Evolutionary conservation across 2,329 filamentous ascomycete species (phyloP).

Genomic region (Rhinocladiella similis): DNA sequence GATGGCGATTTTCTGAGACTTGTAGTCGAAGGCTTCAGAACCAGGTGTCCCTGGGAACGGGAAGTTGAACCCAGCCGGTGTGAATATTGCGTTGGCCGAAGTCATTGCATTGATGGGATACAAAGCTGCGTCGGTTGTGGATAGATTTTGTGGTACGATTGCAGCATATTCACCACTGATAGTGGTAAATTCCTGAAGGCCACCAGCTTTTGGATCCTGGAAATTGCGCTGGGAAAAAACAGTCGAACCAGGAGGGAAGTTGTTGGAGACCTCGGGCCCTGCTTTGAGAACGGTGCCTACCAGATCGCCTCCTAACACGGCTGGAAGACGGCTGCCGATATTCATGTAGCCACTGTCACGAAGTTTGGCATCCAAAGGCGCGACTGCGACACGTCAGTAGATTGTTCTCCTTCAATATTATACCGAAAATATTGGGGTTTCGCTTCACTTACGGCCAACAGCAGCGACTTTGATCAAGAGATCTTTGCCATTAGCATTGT

Average conservation of each 20-base stretch:
- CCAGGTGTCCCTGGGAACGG: slow-evolving; percentile 9
- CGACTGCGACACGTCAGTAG: neutral
- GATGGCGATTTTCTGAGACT: slow-evolving; percentile 17
- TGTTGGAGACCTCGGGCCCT: slow-evolving; percentile 25
- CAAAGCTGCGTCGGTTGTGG: slow-evolving; percentile 37
- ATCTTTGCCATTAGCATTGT: neutral
- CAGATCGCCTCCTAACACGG: slow-evolving; percentile 36
- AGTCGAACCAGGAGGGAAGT: slow-evolving; percentile 32
- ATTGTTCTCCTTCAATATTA: neutral
- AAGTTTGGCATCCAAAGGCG: neutral
- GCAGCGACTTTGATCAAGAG: neutral
- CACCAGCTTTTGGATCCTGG: slow-evolving; percentile 18
- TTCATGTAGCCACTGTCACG: slow-evolving; percentile 13
- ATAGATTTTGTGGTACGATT: slow-evolving; percentile 35
- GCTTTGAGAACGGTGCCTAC: slow-evolving; percentile 34
- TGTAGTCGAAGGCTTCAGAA: slow-evolving; percentile 11
- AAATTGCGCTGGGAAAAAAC: slow-evolving; percentile 32
- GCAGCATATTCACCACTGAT: slow-evolving; percentile 33
- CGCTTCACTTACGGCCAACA: neutral
- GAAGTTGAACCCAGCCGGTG: slow-evolving; percentile 34
- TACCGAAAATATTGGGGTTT: neutral
- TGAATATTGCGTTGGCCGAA: slow-evolving; percentile 37
- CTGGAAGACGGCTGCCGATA: slow-evolving; percentile 32
- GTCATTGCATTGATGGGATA: slow-evolving; percentile 39
- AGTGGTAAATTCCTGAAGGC: slow-evolving; percentile 40